Percentiles rank a stretch among this genome's conserved stretches.
phyloP scores from a whole-genome alignment of 1,284 basidiomycete genomes.

The Leccinum angustisporum region DNA sequence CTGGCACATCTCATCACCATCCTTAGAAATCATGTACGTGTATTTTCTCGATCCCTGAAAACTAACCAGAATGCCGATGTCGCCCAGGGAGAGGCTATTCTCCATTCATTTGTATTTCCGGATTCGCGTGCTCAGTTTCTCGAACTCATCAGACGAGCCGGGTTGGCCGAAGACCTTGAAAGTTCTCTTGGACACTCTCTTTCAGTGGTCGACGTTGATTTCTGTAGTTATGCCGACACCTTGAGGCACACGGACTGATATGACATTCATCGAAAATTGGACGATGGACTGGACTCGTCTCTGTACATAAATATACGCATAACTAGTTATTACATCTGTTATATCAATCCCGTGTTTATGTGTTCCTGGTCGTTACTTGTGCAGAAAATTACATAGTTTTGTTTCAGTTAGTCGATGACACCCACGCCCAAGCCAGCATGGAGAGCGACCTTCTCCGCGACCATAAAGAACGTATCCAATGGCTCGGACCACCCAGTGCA shows the following conservation, averaged over 20 bases:
- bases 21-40: constrained; percentile 59
- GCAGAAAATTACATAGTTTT: too few relatives aligned
- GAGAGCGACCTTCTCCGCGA: constrained; percentile 2
- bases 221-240: constrained; percentile 50
- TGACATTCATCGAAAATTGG: not conserved
- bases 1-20: constrained; percentile 48
- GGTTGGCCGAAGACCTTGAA: constrained; percentile 44
- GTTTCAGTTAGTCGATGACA: not conserved
- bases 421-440: constrained; percentile 8
- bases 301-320: not conserved
- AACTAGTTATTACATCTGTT: not conserved
- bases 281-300: not conserved
- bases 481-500: constrained; percentile 51
- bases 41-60: constrained; percentile 1
- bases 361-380: not conserved
- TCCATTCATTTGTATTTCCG: constrained; percentile 64
- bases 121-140: constrained; percentile 67
- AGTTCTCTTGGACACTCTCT: constrained; percentile 31
- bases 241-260: constrained; percentile 10
- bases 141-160: constrained; percentile 47
- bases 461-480: constrained; percentile 1
- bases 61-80: constrained; percentile 6
- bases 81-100: constrained; percentile 51
- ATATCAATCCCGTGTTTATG: not conserved
- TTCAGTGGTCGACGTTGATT: constrained; percentile 42